A percentile compares a stretch with the other conserved stretches of the same genome.
Conservation (phyloP, 2,329 filamentous ascomycete species). For the Amylocarpus encephaloides region DNA sequence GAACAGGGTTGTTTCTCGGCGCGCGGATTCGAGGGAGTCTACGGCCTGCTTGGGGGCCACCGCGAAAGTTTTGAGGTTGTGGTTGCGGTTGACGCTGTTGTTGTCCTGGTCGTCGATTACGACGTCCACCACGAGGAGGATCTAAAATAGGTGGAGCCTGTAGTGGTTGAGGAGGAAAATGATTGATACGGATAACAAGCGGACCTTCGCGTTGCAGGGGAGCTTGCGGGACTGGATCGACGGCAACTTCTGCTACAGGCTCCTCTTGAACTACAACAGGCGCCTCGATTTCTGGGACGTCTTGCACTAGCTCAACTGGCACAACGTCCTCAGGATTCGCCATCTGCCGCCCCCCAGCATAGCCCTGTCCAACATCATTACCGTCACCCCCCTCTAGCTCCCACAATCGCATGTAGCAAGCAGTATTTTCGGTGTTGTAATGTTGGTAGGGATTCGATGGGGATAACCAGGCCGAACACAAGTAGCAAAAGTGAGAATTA, state of each 20-base stretch:
- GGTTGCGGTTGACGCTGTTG: conserved; percentile 6
- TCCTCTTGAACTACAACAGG: conserved; percentile 4
- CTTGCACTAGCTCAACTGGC: conserved; percentile 11
- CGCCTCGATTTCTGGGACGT: conserved; percentile 14
- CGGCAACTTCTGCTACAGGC: conserved; percentile 2
- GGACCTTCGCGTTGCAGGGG: conserved; percentile 29
- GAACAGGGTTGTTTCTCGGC: conserved; percentile 11
- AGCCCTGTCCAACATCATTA: conserved; percentile 30
- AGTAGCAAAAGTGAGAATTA: conserved; percentile 88
- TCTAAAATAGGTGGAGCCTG: conserved; percentile 20
- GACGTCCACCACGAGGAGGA: conserved; percentile 12
- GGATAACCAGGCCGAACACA: conserved; percentile 82
- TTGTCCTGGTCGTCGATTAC: neutral
- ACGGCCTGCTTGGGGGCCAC: conserved; percentile 2
- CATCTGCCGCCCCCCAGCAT: conserved; percentile 14
- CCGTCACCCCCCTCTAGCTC: conserved; percentile 79
- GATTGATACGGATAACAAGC: conserved; percentile 30
- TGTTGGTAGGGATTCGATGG: conserved; percentile 79
- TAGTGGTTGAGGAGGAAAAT: conserved; percentile 18
- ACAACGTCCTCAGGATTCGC: conserved; percentile 5
- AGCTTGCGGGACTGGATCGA: conserved; percentile 4
- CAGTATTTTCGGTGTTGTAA: conserved; percentile 66
- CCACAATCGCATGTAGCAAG: conserved; percentile 83
- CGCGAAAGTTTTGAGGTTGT: conserved; percentile 4
- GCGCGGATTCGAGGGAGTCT: conserved; percentile 6